phyloP scores from a whole-genome alignment of 164 flowering plant genomes.

The Vitis riparia region DNA sequence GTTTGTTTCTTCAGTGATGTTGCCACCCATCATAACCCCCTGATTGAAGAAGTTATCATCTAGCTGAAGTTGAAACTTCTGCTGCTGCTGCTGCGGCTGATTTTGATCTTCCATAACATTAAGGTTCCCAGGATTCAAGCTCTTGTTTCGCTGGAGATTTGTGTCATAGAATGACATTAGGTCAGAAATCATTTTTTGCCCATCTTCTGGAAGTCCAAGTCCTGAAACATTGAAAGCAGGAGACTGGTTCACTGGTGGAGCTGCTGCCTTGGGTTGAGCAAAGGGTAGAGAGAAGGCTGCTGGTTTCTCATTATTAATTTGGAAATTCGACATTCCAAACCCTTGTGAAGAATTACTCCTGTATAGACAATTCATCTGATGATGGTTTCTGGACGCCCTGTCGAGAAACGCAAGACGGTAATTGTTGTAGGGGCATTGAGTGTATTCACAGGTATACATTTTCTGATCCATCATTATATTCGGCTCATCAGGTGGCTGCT shows the following conservation, averaged over 20 bases:
- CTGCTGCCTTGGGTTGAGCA: slow-evolving; percentile 29
- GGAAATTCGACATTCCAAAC: slow-evolving; percentile 26
- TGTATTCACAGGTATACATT: slow-evolving; percentile 42
- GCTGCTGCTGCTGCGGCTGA: slow-evolving; percentile 17
- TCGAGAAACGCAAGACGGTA: slow-evolving; percentile 47
- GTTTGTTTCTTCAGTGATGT: slow-evolving; percentile 31
- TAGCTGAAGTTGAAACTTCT: slow-evolving; percentile 26
- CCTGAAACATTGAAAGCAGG: slow-evolving; percentile 35
- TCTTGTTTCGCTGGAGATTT: slow-evolving; percentile 41
- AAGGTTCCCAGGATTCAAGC: slow-evolving; percentile 19
- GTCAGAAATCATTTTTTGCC: slow-evolving; percentile 60
- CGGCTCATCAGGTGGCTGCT: slow-evolving; percentile 30
- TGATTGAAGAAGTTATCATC: slow-evolving; percentile 33
- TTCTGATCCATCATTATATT: slow-evolving; percentile 32
- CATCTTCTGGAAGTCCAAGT: slow-evolving; percentile 67
- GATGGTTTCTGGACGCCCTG: slow-evolving; percentile 52
- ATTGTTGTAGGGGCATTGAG: slow-evolving; percentile 48
- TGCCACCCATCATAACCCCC: slow-evolving; percentile 32
- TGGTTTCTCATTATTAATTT: slow-evolving; percentile 30
- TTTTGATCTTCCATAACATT: slow-evolving; percentile 20
- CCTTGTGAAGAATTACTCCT: slow-evolving; percentile 20
- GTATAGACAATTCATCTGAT: slow-evolving; percentile 48
- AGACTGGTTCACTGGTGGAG: slow-evolving; percentile 12
- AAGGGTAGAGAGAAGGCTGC: slow-evolving; percentile 29
- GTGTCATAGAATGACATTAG: slow-evolving; percentile 62